Conservation (phyloP, 2,329 filamentous ascomycete species). For the Ceratocystiopsis minuta region DNA sequence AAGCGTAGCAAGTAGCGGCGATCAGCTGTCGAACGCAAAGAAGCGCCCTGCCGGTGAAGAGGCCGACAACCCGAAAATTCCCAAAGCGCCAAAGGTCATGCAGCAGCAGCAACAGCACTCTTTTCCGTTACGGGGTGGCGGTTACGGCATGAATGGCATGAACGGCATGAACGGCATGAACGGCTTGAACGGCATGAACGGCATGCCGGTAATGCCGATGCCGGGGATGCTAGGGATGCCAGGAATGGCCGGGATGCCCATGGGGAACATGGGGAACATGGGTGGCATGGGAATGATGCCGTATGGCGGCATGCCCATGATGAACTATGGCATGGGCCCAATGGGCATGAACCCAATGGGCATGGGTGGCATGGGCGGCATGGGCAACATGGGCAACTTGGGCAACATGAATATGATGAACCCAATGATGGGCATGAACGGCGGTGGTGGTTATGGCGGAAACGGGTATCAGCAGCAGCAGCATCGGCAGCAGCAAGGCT, state of each 20-base stretch:
- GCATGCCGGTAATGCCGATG: constrained; percentile 10
- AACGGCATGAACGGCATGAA: not conserved
- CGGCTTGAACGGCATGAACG: constrained; percentile 31
- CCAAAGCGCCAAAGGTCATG: constrained; percentile 49
- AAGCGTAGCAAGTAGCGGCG: not conserved
- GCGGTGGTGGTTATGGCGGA: constrained; percentile 5
- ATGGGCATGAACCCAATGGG: constrained; percentile 11
- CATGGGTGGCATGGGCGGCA: constrained; percentile 11
- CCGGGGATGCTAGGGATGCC: constrained; percentile 15
- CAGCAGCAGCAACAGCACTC: constrained; percentile 32
- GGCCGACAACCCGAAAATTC: constrained; percentile 44
- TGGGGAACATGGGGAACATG: constrained; percentile 16
- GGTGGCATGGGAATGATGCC: constrained; percentile 22
- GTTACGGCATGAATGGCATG: constrained; percentile 9
- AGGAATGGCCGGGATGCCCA: constrained; percentile 2
- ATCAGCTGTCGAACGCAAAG: constrained; percentile 27
- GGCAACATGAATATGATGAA: constrained; percentile 14
- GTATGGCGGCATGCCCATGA: constrained; percentile 1
- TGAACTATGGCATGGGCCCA: constrained; percentile 20
- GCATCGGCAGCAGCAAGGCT: constrained; percentile 3
- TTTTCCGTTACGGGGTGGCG: too few species aligned
- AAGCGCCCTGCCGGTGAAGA: constrained; percentile 71
- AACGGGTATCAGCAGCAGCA: not conserved
- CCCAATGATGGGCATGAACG: constrained; percentile 21
- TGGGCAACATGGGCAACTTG: constrained; percentile 13